These are phyloP conservation scores for Micractinium sp. DNA, from an alignment of 139 green algal species.

Conservation along the genomic window DNA sequence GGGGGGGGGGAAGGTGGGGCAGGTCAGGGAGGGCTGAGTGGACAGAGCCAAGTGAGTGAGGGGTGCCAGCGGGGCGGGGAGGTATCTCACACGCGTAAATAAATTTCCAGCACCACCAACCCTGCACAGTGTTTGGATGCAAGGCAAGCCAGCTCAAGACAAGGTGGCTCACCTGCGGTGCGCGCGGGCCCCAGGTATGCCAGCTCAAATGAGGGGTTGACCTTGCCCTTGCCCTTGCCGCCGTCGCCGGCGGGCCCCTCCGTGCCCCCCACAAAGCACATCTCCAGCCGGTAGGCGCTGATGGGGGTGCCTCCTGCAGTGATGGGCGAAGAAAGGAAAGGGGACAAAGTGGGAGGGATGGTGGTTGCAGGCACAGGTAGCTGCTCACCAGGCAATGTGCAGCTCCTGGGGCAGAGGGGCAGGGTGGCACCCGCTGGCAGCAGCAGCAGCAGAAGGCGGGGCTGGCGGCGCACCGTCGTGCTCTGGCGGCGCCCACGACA, in stretches of 20 bases:
- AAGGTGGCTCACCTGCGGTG: not conserved
- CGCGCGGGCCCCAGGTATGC: conserved; percentile 28
- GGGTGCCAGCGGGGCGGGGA: no score
- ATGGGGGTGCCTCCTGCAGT: conserved; percentile 48
- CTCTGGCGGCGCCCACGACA: conserved; percentile 57
- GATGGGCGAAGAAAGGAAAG: not conserved
- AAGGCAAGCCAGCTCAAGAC: no score
- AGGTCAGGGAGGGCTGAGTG: no score
- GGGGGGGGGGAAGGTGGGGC: not conserved
- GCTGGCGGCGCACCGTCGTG: conserved; percentile 59
- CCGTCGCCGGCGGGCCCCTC: conserved; percentile 17
- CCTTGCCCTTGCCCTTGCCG: conserved; percentile 24
- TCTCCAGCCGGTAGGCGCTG: conserved; percentile 63
- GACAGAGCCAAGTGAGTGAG: no score
- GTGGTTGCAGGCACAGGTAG: not conserved
- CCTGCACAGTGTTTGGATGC: no score
- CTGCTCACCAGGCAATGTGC: not conserved
- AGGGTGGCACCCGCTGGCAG: not conserved
- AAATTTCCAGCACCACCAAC: no score
- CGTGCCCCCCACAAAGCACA: conserved; percentile 25
- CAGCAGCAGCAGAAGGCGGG: no score
- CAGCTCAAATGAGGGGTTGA: not conserved
- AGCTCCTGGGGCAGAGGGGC: not conserved
- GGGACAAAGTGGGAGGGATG: no score
- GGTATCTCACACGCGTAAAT: no score